Evolutionary conservation across 2,329 filamentous ascomycete species (phyloP).

Genomic region (Penicillium sp.): DNA sequence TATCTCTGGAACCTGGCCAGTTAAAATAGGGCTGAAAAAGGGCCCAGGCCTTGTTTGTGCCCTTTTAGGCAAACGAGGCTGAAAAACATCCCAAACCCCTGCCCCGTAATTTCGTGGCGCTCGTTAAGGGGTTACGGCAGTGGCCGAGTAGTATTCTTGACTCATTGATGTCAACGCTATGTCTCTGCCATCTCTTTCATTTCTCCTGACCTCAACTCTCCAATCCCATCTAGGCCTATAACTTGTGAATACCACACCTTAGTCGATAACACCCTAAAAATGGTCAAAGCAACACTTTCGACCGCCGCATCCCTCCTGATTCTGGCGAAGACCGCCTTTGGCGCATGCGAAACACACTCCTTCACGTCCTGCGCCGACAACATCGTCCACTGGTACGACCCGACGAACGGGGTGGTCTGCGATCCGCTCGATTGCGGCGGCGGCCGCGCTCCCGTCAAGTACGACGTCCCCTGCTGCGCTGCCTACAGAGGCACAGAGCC

Average conservation of each 20-base stretch:
- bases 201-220: neutral
- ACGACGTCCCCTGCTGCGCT: conserved; percentile 12
- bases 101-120: too few species aligned
- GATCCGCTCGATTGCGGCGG: conserved; percentile 21
- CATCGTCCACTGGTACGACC: conserved; percentile 18
- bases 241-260: too few species aligned
- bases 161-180: too few species aligned
- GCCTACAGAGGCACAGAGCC: conserved; percentile 11
- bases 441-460: conserved; percentile 12
- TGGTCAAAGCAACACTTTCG: neutral
- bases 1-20: too few species aligned
- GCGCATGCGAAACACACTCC: conserved; percentile 3
- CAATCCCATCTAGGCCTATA: neutral
- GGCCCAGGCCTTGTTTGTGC: too few species aligned
- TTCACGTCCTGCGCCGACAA: conserved; percentile 13
- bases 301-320: conserved; percentile 5
- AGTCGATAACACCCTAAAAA: too few species aligned
- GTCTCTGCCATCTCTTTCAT: neutral
- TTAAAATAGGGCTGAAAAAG: too few species aligned
- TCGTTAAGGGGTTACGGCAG: too few species aligned
- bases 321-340: conserved; percentile 9
- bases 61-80: too few species aligned
- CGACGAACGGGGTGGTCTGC: conserved; percentile 18
- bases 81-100: too few species aligned
- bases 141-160: too few species aligned